Conservation (phyloP, 345 rosid genomes). For the Stellera chamaejasme region DNA sequence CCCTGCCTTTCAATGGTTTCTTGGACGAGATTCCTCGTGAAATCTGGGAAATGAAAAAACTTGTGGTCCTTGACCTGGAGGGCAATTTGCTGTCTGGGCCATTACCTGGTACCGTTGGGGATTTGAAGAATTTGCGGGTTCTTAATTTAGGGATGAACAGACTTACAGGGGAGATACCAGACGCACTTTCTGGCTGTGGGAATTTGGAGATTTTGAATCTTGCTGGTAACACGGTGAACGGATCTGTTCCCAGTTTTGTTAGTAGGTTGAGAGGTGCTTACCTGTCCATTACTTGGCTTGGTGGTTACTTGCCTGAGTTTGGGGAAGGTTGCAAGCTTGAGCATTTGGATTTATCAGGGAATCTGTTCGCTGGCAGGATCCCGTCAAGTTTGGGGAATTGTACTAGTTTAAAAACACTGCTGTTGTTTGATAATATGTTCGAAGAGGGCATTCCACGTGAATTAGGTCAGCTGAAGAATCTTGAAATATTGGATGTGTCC, state of each 20-base stretch:
- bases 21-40: slow-evolving; percentile 55
- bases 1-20: slow-evolving; percentile 74
- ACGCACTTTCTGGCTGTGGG: slow-evolving; percentile 25
- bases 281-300: slow-evolving; percentile 49
- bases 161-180: slow-evolving; percentile 53
- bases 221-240: slow-evolving; percentile 70
- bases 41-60: slow-evolving; percentile 71
- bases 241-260: slow-evolving; percentile 59
- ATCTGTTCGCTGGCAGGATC: slow-evolving; percentile 55
- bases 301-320: slow-evolving; percentile 56
- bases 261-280: slow-evolving; percentile 58
- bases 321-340: slow-evolving; percentile 72
- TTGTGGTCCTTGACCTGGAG: slow-evolving; percentile 87
- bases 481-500: slow-evolving; percentile 82
- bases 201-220: slow-evolving; percentile 57
- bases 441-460: slow-evolving; percentile 65
- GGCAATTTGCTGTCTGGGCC: slow-evolving; percentile 47
- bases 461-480: slow-evolving; percentile 63
- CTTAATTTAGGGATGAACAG: slow-evolving; percentile 77
- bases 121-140: slow-evolving; percentile 49
- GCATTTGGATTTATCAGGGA: slow-evolving; percentile 83
- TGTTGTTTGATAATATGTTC: slow-evolving; percentile 64
- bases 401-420: slow-evolving; percentile 40
- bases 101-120: slow-evolving; percentile 39
- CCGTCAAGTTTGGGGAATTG: slow-evolving; percentile 70